Evolutionary conservation across 1,284 basidiomycete species (phyloP), one percentile per base, ranked within the genome.

Genomic region (Omphalotus olearius): DNA sequence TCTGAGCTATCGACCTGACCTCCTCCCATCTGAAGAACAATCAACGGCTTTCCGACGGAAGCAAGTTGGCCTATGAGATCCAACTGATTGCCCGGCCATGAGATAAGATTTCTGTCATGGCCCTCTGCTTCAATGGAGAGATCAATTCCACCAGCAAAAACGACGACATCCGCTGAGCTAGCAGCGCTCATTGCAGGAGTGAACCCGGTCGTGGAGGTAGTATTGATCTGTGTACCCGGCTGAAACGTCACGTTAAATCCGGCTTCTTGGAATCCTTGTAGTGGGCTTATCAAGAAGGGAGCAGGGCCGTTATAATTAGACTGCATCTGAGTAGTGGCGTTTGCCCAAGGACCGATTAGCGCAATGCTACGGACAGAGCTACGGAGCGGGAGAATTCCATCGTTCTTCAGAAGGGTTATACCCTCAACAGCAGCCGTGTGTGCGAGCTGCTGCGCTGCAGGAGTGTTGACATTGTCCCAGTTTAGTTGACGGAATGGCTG

Each of bases 111-210:
- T 48, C 81, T 64, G 67, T 85, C 75, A 58, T 69, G 54, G 50
- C 65, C 63, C 67, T 85, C 75, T 52, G 71, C 65, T 65, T 82
- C 75, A 56, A 86, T 65, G 52, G 72, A 65, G 57, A 75, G 57
- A 62, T 79, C 69, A 53, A 85, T 74, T 23, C 80, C 70, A 18
- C 85, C 88, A 37, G 84, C 75, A 55, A 80, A 84, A 42, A 80
- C 72, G 26, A 88, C 61, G 11, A 66, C 73, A 53, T 81, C 76
- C 25, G 77, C 83, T 55, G 84, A 81, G 26, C 74, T 67, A 10
- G 82, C 81, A 7, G 88, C 88, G 5, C 82, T 69, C 20, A 79
- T 62, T 3, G 88, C 88, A 1, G 82, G 87, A 25, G 71, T 68
- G 58, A 81, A 80, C 1, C 73, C 74, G 38, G 63, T 61, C 3